Evolutionary conservation across 805 yeast genomes (phyloP), one percentile per base, ranked within the genome.

Genomic region (Debaryomyces tyrocola): DNA sequence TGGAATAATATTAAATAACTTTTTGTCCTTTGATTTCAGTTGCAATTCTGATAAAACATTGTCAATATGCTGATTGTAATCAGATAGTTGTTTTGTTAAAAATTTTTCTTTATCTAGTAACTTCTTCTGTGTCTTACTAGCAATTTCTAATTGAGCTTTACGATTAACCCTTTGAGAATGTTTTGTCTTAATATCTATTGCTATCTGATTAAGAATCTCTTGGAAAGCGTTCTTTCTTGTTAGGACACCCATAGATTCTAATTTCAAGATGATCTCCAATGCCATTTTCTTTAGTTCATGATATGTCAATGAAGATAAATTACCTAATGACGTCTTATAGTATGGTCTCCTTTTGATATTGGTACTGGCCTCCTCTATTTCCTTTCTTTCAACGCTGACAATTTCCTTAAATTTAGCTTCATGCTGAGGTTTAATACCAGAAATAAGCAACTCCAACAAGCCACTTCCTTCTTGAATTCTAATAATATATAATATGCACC

Each of bases 401-500:
- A 90, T 74, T 12, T 74, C 71, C 44, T 70, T 70, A 64, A 86
- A 90, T 43, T 66, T 73, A 5, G 70, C 64, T 61, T 94, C 99
- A 60, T 92, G 92, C 14, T 72, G 74, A 0, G 84, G 79, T 33
- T 74, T 71, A 27, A 87, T 88, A 3, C 85, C 86, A 4, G 84
- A 78, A 8, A 87, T 74, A 42, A 90, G 64, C 44, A 89, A 66
- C 42, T 87, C 92, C 45, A 85, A 77, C 39, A 92, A 73, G 51
- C 82, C 84, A 1, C 78, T 71, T 20, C 83, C 83, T 11, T 80
- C 79, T 69, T 94, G 97, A 5, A 94, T 87, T 53, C 90, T 83
- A 51, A 91, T 81, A 57, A 92, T 82, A 59, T 90, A 90, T 12
- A 86, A 67, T n/a, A 91, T 69, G 54, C 90, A 85, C 51, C 96